Evolutionary conservation across 345 rosid genomes (phyloP), one percentile per base, ranked within the genome.

Genomic region (Boechera divaricarpa): DNA sequence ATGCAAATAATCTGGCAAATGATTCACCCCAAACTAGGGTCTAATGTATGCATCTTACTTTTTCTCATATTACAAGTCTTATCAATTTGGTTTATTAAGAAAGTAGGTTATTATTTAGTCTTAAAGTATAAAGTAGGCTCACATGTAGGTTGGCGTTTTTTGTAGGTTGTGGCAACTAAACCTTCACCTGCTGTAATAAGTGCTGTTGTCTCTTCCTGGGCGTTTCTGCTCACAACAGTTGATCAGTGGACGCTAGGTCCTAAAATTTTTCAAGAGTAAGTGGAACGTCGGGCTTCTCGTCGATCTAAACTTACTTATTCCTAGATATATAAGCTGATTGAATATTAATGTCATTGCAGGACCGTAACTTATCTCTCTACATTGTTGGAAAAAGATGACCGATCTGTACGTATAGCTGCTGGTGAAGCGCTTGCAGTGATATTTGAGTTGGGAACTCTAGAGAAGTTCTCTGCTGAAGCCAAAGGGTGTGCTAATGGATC

Each of bases 1-100:
- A 95, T 92, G 98, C 86, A 88, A 74, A 85, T 88, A 39, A 89
- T 92, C 82, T 92, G 98, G 99, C 98, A 92, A 73, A 61, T 91
- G 82, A 87, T 91, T 79, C 92, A 83, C 68, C 98, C 96, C 55
- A 95, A 91, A 79, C 83, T 85, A 26, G 92, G 92, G 36, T 86
- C 99, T 55, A 95, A 92, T 73, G 99, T 92, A 85, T 44, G 91
- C 72, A 58, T 66, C 47, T 44, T 32, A 51, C 47, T 38, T 56
- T 77, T 47, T 44, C 72, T 70, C 38, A n/a, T 69, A 15, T 28
- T 67, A 67, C 28, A 2, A 5, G 54, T 28, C 39, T 64, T 67
- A 1, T 70, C 74, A 49, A 18, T 38, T 1, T 51, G 41, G 41
- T 75, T 59, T 58, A 64, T 47, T 18, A 15, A 42, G 62, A 59